Percentiles rank a stretch among this genome's conserved stretches.
phyloP scores from a whole-genome alignment of 345 rosid species.

The Excoecaria agallocha region DNA sequence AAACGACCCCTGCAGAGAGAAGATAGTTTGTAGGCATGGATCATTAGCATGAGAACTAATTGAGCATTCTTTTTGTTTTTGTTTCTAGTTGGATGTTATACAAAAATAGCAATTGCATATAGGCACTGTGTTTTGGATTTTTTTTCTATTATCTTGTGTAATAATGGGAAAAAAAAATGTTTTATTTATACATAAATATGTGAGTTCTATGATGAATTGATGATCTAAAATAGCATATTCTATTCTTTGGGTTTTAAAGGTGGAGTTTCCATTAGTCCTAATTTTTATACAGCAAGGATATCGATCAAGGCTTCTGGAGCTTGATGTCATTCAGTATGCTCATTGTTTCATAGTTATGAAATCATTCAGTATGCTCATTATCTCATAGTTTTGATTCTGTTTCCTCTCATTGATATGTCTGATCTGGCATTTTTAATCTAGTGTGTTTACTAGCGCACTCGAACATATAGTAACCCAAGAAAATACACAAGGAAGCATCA shows the following conservation, averaged over 20 bases:
- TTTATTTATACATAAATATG: conserved; percentile 1
- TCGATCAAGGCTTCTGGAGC: too few species aligned
- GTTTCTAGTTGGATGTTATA: conserved; percentile 20
- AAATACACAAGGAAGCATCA: not conserved
- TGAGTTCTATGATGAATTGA: not conserved
- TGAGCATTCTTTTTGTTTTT: conserved; percentile 41
- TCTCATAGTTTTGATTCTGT: not conserved
- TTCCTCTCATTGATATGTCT: not conserved
- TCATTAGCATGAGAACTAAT: conserved; percentile 25
- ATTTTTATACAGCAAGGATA: too few species aligned
- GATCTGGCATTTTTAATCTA: not conserved
- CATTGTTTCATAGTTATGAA: too few species aligned
- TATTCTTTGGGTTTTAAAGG: too few species aligned
- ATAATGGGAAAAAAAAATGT: conserved; percentile 14
- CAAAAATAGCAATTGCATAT: conserved; percentile 25
- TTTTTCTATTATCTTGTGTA: conserved; percentile 21
- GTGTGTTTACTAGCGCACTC: not conserved
- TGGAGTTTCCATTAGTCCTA: too few species aligned
- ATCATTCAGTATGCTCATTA: too few species aligned
- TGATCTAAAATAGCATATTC: too few species aligned
- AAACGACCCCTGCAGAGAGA: conserved; percentile 14
- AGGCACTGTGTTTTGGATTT: conserved; percentile 24
- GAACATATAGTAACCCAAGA: not conserved
- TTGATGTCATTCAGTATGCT: too few species aligned
- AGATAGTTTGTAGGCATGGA: conserved; percentile 26